phyloP scores from a whole-genome alignment of 306 rosid genomes.

The Rosa rugosa region DNA sequence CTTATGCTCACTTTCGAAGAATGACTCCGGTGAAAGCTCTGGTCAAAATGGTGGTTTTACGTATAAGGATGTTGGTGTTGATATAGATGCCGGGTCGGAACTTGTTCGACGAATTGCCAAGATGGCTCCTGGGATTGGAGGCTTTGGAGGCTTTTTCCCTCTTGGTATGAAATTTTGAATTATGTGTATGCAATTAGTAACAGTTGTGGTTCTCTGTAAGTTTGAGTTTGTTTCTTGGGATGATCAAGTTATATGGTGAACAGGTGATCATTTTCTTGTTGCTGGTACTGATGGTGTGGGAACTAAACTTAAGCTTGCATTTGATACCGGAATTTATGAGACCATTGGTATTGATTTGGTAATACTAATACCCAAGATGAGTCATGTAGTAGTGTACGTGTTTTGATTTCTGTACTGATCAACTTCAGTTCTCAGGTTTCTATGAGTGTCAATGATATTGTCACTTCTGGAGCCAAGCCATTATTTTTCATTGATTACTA shows the following conservation, averaged over 20 bases:
- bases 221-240: not conserved
- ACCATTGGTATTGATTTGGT: constrained; percentile 95
- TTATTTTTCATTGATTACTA: constrained; percentile 88
- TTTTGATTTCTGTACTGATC: no score
- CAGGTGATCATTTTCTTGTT: constrained; percentile 81
- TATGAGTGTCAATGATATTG: no score
- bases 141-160: constrained; percentile 87
- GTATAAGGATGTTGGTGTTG: constrained; percentile 83
- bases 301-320: constrained; percentile 84
- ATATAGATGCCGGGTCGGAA: constrained; percentile 87
- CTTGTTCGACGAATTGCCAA: constrained; percentile 80
- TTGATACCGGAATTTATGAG: constrained; percentile 85
- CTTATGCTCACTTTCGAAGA: constrained; percentile 30
- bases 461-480: constrained; percentile 86
- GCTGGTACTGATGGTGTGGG: constrained; percentile 32
- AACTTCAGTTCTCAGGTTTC: no score
- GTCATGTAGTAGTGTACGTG: no score
- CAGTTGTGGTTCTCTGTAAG: no score
- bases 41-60: constrained; percentile 46
- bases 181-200: not conserved
- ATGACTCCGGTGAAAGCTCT: not conserved
- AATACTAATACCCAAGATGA: not conserved
- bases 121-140: constrained; percentile 93
- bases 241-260: constrained; percentile 15
- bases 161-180: constrained; percentile 44